Base-by-base conservation (phyloP, 768 basidiomycete species). In the Termitomyces sp. region DNA sequence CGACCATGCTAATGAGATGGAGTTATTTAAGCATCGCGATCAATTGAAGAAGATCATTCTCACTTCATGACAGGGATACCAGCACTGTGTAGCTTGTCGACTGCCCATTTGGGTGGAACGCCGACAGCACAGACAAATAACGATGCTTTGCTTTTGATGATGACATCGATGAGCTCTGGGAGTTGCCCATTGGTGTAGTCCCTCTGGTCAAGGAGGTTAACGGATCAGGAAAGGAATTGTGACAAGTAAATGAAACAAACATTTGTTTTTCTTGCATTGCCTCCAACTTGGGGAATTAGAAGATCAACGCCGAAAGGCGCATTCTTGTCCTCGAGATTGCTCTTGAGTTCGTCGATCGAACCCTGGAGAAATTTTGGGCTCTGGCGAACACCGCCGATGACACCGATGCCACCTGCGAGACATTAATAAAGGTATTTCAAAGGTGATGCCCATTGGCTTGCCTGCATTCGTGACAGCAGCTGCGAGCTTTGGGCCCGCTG, bases 381-480 rank as follows among this genome's bases (percentile, higher is more conserved):
- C 66, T 88, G 87, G 38, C 82, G 79, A 46, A 90, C 70, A 35
- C 93, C 94, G 3, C 92, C 94, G 62, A 95, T 93, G 65, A 94
- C 91, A 22, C 94, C 94, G 62, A 90, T 85, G 5, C 90, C 90
- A 63, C 86, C 83, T 81, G 24, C 18, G 11, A 53, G n/a, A 45
- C 28, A 40, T 14, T 54, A 55, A 30, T 47, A 11, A 50, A 30
- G 7, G 8, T 16, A 20, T 16, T 16, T 18, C 20, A 20, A 22
- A 26, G 26, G 4, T 16, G 26, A 47, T 20, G 28, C n/a, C 2
- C 7, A 38, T 13, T 30, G 41, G 60, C 69, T 45, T 60, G 78
- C 88, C 93, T 22, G 93, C 83, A 66, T 94, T 94, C n/a, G 91
- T 91, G n/a, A 94, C 91, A 1, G 90, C 84, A 22, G 92, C 93